Conservation (phyloP, 306 rosid genomes). For the Senna tora region DNA sequence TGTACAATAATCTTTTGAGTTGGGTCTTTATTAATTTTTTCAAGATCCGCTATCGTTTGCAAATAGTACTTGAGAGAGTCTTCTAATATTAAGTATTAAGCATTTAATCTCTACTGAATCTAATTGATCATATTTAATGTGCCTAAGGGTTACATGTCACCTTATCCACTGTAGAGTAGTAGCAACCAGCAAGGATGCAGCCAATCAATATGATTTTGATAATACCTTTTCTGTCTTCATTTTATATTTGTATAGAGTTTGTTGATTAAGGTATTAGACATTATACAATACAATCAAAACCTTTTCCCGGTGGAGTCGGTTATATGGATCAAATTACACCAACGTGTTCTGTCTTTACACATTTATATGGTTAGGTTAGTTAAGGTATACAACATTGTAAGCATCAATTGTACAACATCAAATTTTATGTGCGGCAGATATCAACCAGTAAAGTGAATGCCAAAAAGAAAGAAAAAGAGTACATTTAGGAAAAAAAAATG, state of each 20-base stretch:
- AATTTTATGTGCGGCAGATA: conserved; percentile 7
- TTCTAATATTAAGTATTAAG: not conserved
- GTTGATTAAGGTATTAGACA: too few relatives aligned
- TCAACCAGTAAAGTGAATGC: not conserved
- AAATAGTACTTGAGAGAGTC: not conserved
- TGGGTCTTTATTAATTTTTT: too few relatives aligned
- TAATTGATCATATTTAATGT: not conserved
- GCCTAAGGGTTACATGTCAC: conserved; percentile 8
- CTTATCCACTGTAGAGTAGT: conserved; percentile 19
- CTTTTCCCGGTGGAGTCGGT: too few relatives aligned
- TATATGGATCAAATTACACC: too few relatives aligned
- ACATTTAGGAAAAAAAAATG: conserved; percentile 22
- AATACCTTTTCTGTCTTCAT: conserved; percentile 5
- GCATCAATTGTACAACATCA: conserved; percentile 25
- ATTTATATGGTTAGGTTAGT: too few relatives aligned
- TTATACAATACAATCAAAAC: too few relatives aligned
- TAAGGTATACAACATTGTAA: not conserved
- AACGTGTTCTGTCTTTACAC: too few relatives aligned
- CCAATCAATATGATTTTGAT: not conserved
- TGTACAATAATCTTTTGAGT: too few relatives aligned
- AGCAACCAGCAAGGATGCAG: conserved; percentile 18
- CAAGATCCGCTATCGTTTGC: too few relatives aligned
- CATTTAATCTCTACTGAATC: not conserved
- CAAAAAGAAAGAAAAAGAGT: not conserved
- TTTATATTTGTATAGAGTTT: conserved; percentile 5